A percentile compares a stretch with the other conserved stretches of the same genome.
phyloP scores from a whole-genome alignment of 164 flowering plant genomes.

The Nymphaea thermarum region DNA sequence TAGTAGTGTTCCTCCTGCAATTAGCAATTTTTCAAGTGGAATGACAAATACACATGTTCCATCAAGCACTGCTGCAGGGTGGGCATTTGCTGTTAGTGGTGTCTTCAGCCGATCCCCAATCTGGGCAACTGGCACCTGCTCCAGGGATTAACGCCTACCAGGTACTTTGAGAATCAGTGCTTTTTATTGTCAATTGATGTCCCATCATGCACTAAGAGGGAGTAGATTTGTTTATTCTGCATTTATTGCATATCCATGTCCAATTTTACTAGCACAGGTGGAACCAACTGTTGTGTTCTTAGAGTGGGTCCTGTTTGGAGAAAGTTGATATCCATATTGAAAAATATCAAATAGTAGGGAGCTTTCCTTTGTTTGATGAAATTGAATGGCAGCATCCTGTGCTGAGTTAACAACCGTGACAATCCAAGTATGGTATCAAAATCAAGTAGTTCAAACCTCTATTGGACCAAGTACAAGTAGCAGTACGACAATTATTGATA shows the following conservation, averaged over 20 bases:
- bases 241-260: too few species aligned
- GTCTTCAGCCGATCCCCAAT: constrained; percentile 46
- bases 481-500: too few species aligned
- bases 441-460: too few species aligned
- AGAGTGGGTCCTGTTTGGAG: background rate
- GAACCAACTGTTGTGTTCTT: background rate
- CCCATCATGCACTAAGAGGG: background rate
- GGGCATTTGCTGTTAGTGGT: constrained; percentile 61
- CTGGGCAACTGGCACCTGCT: constrained; percentile 63
- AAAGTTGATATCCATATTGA: background rate
- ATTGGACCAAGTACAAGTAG: too few species aligned
- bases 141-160: constrained; percentile 75
- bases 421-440: too few species aligned
- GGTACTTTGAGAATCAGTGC: constrained; percentile 24
- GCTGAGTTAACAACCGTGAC: too few species aligned
- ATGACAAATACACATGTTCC: constrained; percentile 55
- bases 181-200: background rate
- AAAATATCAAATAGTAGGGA: background rate
- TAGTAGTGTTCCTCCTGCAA: constrained; percentile 37
- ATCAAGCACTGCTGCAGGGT: constrained; percentile 40
- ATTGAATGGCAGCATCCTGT: too few species aligned
- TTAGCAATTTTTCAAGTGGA: constrained; percentile 48
- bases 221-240: background rate
- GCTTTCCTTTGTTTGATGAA: too few species aligned
- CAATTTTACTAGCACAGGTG: too few species aligned